These are phyloP conservation scores for Kuraishia molischiana DNA, from an alignment of 805 yeast genomes.

Conservation along the genomic window DNA sequence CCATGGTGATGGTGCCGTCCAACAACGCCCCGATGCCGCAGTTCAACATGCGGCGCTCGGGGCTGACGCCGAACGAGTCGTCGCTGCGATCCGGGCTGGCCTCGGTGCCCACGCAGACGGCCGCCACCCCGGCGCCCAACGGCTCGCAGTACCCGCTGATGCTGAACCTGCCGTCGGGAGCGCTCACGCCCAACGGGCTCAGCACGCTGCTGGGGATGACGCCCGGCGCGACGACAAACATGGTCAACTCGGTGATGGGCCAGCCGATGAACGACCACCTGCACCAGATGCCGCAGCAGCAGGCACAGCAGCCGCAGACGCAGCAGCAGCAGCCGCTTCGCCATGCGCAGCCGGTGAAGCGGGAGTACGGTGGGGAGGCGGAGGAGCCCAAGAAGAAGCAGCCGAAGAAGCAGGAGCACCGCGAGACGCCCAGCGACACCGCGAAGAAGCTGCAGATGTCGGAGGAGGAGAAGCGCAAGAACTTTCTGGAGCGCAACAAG, in stretches of 20 bases:
- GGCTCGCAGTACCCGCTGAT: not conserved
- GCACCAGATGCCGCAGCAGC: conserved; percentile 14
- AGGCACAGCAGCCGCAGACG: conserved; percentile 4
- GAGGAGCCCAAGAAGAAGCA: conserved; percentile 3
- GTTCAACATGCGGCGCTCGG: conserved; percentile 32
- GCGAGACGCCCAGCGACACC: conserved; percentile 5
- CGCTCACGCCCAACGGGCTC: conserved; percentile 2
- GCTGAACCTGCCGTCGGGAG: conserved; percentile 1
- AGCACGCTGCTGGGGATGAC: conserved; percentile 2
- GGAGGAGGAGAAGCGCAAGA: conserved; percentile 69
- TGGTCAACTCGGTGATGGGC: not conserved
- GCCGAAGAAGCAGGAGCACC: conserved; percentile 13
- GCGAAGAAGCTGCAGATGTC: conserved; percentile 31
- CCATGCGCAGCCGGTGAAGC: conserved; percentile 6
- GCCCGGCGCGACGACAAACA: not conserved
- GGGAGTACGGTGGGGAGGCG: conserved; percentile 3
- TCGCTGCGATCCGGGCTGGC: conserved; percentile 63
- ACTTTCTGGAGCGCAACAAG: conserved; percentile 83
- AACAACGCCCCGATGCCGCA: conserved; percentile 2
- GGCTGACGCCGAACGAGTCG: conserved; percentile 71
- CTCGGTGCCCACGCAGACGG: not conserved
- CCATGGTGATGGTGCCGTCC: conserved; percentile 4
- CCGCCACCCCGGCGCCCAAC: not conserved
- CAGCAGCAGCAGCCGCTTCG: conserved; percentile 4
- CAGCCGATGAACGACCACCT: not conserved